Conservation (phyloP, 1,139 yeast genomes). For the Pichia kudriavzevii region DNA sequence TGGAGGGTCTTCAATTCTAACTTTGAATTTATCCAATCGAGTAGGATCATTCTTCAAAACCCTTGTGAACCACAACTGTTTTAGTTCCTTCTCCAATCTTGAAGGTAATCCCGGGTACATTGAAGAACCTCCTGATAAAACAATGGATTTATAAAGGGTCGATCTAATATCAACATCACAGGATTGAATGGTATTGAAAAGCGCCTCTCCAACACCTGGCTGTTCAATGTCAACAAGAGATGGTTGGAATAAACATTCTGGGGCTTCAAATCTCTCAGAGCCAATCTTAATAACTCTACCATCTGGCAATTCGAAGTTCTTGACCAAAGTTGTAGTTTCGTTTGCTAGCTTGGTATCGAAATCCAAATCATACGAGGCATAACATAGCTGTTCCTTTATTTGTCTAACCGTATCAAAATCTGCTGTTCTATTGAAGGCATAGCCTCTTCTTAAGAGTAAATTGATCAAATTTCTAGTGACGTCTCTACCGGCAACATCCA, state of each 20-base stretch:
- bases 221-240: conserved; percentile 94
- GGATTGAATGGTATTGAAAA: conserved; percentile 85
- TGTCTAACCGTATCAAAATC: conserved; percentile 98
- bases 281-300: conserved; percentile 93
- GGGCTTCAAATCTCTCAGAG: conserved; percentile 94
- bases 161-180: conserved; percentile 94
- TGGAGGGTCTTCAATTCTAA: conserved; percentile 97
- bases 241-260: conserved; percentile 97
- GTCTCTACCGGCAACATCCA: conserved; percentile 97
- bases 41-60: conserved; percentile 84
- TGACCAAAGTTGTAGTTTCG: conserved; percentile 91
- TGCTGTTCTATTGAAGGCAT: conserved; percentile 96
- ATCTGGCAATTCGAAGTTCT: conserved; percentile 89
- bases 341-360: conserved; percentile 81
- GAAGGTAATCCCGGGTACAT: conserved; percentile 99
- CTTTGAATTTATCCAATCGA: conserved; percentile 85
- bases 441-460: conserved; percentile 86
- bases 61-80: conserved; percentile 89
- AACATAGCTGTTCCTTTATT: conserved; percentile 91
- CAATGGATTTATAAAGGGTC: conserved; percentile 84
- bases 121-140: conserved; percentile 73
- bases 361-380: conserved; percentile 88
- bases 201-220: conserved; percentile 90
- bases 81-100: conserved; percentile 88
- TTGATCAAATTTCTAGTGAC: conserved; percentile 92